These are phyloP conservation scores for Mitragyna speciosa DNA, from an alignment of 257 asterid species.

Conservation along the genomic window DNA sequence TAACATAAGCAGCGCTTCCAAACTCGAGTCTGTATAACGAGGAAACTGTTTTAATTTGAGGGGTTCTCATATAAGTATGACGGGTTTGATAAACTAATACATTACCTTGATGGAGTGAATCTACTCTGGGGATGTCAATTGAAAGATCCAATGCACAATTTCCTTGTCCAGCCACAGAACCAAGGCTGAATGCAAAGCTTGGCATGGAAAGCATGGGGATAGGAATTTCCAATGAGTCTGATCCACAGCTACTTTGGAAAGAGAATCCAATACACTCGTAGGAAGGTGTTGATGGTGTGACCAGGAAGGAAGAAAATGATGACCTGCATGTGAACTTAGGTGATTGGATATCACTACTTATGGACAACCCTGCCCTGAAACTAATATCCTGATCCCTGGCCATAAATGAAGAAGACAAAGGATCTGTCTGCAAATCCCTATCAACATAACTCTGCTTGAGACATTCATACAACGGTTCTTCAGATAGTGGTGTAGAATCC, in stretches of 20 bases:
- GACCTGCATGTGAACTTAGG: slow-evolving; percentile 45
- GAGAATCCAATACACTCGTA: slow-evolving; percentile 52
- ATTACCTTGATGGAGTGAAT: slow-evolving; percentile 50
- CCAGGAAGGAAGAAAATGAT: slow-evolving; percentile 55
- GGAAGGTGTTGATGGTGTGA: slow-evolving; percentile 27
- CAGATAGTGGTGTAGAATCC: slow-evolving; percentile 25
- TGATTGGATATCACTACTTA: slow-evolving; percentile 33
- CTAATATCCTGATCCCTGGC: slow-evolving; percentile 59
- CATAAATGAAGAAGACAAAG: slow-evolving; percentile 33
- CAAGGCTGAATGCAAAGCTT: slow-evolving; percentile 61
- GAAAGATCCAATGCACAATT: slow-evolving; percentile 35
- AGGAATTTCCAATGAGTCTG: slow-evolving; percentile 39
- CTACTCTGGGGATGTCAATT: slow-evolving; percentile 27
- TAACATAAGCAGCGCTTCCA: slow-evolving; percentile 23
- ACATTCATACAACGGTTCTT: slow-evolving; percentile 13
- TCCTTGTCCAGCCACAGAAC: slow-evolving; percentile 34
- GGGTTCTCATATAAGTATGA: not conserved
- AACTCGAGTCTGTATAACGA: slow-evolving; percentile 26
- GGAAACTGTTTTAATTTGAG: not conserved
- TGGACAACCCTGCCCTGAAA: slow-evolving; percentile 47
- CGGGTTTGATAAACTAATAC: not conserved
- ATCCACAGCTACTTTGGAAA: slow-evolving; percentile 42
- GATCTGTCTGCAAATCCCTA: slow-evolving; percentile 22
- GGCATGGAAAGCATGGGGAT: slow-evolving; percentile 49
- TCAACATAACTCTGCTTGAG: slow-evolving; percentile 25